Evolutionary conservation across 768 basidiomycete species (phyloP), one percentile per base, ranked within the genome.

Genomic region (Mycena capillaripes): DNA sequence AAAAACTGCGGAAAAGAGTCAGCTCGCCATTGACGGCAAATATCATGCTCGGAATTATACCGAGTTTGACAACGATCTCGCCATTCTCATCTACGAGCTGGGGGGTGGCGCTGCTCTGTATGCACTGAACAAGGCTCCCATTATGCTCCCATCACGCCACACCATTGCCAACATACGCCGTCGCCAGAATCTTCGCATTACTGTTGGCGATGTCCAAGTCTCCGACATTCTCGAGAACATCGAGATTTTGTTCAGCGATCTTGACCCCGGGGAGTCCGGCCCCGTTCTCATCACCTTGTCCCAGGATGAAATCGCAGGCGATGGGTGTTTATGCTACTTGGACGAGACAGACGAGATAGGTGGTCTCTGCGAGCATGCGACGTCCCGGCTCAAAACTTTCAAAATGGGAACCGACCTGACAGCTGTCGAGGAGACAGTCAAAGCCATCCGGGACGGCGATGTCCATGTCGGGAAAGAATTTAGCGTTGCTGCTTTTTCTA

Each of bases 31-130:
- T 1, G 40, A 64, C 4, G 79, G 79, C 0, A 50, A 42, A 34
- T 82, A 82, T 59, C 69, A 69, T 32, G 63, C 79, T 0, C 40
- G 60, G 7, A 79, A 76, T 53, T 82, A 72, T 59, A 72, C 61
- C 12, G 72, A 78, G 7, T 44, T 75, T 12, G 77, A 82, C 59
- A 46, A 42, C 16, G 78, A 82, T 46, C 74, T 82, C 4, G 75
- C 80, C 19, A 75, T 76, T 3, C 68, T 74, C 0, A 70, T 79
- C 0, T 81, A 79, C 57, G 78, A 79, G 53, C 70, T 81, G 17
- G 80, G 82, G 42, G 82, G 81, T 36, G 79, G 73, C 6, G 76
- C 76, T 16, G 77, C 78, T 3, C 70, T 82, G 17, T 66, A 82
- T 71, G 80, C 81, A 1, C 67, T 81, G 19, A 77, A 78, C 23